A percentile compares a stretch with the other conserved stretches of the same genome.
Conservation (phyloP, 108 stramenopile genomes). For the Cyclotella atomus region DNA sequence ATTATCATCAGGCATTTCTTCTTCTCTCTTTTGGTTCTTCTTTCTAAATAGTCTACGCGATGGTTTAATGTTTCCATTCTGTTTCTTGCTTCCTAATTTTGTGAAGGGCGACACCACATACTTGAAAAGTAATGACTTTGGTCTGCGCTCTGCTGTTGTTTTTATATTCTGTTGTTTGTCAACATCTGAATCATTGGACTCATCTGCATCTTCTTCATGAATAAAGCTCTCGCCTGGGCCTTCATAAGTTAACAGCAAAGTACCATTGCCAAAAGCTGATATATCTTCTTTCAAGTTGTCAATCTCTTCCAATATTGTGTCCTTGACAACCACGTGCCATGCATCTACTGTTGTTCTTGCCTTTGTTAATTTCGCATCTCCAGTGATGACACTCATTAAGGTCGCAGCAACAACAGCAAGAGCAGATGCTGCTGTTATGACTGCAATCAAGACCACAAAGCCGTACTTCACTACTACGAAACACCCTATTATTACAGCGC, state of each 20-base stretch:
- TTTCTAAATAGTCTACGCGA: conserved; percentile 15
- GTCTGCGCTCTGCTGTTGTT: conserved; percentile 1
- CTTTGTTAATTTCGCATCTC: conserved; percentile 15
- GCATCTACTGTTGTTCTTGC: conserved; percentile 24
- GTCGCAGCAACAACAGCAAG: conserved; percentile 18
- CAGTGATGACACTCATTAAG: conserved; percentile 16
- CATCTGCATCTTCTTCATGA: background rate
- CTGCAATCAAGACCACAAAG: conserved; percentile 26
- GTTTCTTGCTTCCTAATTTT: background rate
- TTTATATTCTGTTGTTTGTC: background rate
- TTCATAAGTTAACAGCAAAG: conserved; percentile 14
- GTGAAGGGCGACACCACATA: conserved; percentile 17
- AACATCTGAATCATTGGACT: background rate
- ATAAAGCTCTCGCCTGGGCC: background rate
- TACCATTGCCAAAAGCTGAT: conserved; percentile 17
- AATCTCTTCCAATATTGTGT: conserved; percentile 36
- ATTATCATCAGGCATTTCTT: background rate
- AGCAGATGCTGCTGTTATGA: background rate
- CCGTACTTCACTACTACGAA: conserved; percentile 28
- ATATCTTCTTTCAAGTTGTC: conserved; percentile 32
- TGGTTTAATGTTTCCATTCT: background rate
- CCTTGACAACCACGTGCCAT: conserved; percentile 31
- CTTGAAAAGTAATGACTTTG: conserved; percentile 37
- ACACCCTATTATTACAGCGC: conserved; percentile 10
- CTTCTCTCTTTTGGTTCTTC: conserved; percentile 7